Evolutionary conservation across 2,329 filamentous ascomycete genomes (phyloP).

Genomic region (Leptographium wingfieldii): DNA sequence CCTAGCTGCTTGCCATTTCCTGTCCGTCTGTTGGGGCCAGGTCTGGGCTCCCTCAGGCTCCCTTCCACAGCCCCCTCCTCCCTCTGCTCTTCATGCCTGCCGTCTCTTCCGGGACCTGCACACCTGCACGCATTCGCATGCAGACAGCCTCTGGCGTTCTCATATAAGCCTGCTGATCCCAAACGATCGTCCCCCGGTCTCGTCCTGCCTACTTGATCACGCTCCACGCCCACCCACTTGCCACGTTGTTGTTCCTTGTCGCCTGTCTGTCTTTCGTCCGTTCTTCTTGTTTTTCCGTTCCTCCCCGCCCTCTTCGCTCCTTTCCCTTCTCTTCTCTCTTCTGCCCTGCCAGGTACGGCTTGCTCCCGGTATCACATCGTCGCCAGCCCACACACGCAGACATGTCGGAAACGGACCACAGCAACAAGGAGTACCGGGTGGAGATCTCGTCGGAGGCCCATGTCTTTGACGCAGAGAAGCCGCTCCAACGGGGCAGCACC

Average conservation of each 20-base stretch:
- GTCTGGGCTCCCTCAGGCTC: no score
- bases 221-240: not conserved
- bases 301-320: no score
- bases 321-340: not conserved
- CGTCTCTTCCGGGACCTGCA: no score
- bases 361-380: no score
- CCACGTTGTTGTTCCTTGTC: not conserved
- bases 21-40: not conserved
- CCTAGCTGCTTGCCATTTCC: not conserved
- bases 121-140: no score
- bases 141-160: not conserved
- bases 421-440: conserved; percentile 9
- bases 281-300: not conserved
- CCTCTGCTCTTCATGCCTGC: no score
- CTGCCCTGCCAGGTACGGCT: no score
- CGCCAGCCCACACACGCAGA: no score
- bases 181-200: not conserved
- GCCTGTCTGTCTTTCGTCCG: not conserved
- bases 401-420: conserved; percentile 9
- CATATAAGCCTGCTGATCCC: not conserved
- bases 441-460: conserved; percentile 7
- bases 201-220: not conserved
- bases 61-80: no score
- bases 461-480: conserved; percentile 11
- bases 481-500: conserved; percentile 14